Percentiles rank a stretch among this genome's conserved stretches.
Conservation (phyloP, 2,329 filamentous ascomycete species). For the Allantophomopsis cytisporea region DNA sequence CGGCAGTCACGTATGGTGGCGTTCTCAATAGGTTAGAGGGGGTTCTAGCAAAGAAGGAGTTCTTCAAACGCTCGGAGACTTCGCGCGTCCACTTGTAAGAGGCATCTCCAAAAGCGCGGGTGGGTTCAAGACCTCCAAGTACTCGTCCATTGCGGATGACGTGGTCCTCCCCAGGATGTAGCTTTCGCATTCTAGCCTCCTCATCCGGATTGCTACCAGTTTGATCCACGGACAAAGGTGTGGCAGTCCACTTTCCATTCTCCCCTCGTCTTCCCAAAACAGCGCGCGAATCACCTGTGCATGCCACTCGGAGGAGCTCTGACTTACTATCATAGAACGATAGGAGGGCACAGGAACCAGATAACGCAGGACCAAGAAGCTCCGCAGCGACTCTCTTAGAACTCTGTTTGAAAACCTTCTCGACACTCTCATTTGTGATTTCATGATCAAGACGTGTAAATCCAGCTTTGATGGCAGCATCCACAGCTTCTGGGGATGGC, state of each 20-base stretch:
- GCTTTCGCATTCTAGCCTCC: slow-evolving; percentile 64
- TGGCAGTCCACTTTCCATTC: slow-evolving; percentile 87
- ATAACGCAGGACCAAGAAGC: slow-evolving; percentile 80
- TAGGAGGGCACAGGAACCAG: slow-evolving; percentile 90
- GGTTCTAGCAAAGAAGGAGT: slow-evolving; percentile 75
- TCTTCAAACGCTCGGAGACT: slow-evolving; percentile 68
- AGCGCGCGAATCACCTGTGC: slow-evolving; percentile 91
- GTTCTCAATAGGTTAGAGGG: slow-evolving; percentile 70
- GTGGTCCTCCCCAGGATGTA: slow-evolving; percentile 80
- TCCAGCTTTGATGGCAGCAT: slow-evolving; percentile 82
- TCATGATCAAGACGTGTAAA: slow-evolving; percentile 85
- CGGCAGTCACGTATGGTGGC: slow-evolving; percentile 92
- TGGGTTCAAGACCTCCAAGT: slow-evolving; percentile 82
- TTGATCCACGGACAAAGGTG: slow-evolving; percentile 80
- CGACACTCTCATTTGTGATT: slow-evolving; percentile 85
- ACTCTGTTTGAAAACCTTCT: slow-evolving; percentile 79
- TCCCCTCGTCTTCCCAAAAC: slow-evolving; percentile 69
- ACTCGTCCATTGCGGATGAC: slow-evolving; percentile 85
- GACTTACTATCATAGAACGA: slow-evolving; percentile 90
- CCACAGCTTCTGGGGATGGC: slow-evolving; percentile 69
- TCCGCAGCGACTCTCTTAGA: slow-evolving; percentile 88
- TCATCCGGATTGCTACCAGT: slow-evolving; percentile 84
- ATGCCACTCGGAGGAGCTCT: slow-evolving; percentile 83
- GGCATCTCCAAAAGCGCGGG: slow-evolving; percentile 88
- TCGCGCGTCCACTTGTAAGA: slow-evolving; percentile 93